Percentiles rank a stretch among this genome's conserved stretches.
These are phyloP conservation scores for Penicillium corylophilum DNA, from an alignment of 2,329 filamentous ascomycete genomes.

Conservation along the genomic window DNA sequence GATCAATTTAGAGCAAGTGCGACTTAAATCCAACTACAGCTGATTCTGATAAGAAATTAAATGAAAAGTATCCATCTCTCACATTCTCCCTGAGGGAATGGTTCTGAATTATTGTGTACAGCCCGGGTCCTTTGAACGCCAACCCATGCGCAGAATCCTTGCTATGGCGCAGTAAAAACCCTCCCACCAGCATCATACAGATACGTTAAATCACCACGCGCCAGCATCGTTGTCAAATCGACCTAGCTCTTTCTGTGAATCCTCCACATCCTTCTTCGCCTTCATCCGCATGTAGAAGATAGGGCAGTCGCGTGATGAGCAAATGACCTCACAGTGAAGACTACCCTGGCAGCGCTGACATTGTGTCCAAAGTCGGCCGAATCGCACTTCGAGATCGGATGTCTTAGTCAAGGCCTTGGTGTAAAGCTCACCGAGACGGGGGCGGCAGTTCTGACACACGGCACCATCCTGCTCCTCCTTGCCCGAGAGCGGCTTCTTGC, in stretches of 20 bases:
- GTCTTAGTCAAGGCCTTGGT: constrained; percentile 85
- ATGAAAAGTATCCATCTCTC: not conserved
- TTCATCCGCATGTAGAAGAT: constrained; percentile 99
- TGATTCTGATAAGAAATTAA: not conserved
- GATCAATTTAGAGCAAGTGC: not conserved
- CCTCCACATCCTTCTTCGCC: constrained; percentile 97
- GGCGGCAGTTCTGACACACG: constrained; percentile 81
- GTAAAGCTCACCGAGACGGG: constrained; percentile 87
- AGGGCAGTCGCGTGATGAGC: constrained; percentile 91
- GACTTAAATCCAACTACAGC: not conserved
- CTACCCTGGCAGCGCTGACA: constrained; percentile 97
- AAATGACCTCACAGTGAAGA: constrained; percentile 98
- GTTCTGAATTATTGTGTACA: not conserved
- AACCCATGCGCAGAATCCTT: constrained; percentile 3
- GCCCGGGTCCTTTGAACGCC: constrained; percentile 2
- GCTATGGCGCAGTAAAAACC: not conserved
- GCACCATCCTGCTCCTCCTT: constrained; percentile 80
- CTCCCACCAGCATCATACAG: constrained; percentile 17
- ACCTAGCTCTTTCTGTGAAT: constrained; percentile 83
- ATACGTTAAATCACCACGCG: constrained; percentile 53
- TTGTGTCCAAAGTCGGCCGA: constrained; percentile 93
- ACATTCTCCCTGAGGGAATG: not conserved
- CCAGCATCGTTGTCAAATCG: constrained; percentile 86
- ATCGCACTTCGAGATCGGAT: constrained; percentile 88
- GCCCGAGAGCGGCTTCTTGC: constrained; percentile 88